Base-by-base conservation (phyloP, 108 stramenopile genomes). In the Schizochytrium sp. region DNA sequence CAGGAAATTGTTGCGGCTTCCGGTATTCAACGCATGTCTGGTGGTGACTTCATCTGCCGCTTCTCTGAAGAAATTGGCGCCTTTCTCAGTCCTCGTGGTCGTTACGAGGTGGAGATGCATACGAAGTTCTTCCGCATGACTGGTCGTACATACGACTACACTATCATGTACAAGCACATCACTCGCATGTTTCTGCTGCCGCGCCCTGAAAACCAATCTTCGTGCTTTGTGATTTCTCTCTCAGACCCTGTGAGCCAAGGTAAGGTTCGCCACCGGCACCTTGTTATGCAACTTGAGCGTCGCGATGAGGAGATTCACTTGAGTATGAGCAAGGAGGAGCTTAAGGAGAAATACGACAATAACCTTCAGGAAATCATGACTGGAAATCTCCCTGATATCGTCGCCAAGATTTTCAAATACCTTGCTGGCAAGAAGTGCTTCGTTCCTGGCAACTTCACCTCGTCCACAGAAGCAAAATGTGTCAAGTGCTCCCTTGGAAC, bases 81-180 rank as follows among this genome's bases (percentile, higher is more conserved):
- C 72, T 99, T 99, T 92, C 94, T 99, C 61, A 96, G 96, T 47
- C 99, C 99, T 40, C 94, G 98, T 61, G 99, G 99, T 57, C 93
- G 97, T 42, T 99, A 99, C 89, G 91, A 95, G 28, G 94, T 99
- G 72, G 97, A 98, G 90, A 89, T 99, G 95, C 96, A 98, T 93
- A 95, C 96, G 89, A 91, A 92, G 40, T 98, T 97, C 91, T 92
- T 99, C 72, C 91, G 93, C 38, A 93, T 94, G 93, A 90, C 92
- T 93, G 97, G 96, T 46, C 95, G 95, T 87, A 99, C 97, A 89
- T 99, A 99, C 93, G 98, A 98, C 93, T 99, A 98, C 96, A 98
- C 98, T 90, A 97, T 99, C 91, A 94, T 95, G 88, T 99, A 98
- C 93, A 96, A 96, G 73, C 97, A 98, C 90, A 97, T 99, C 59